phyloP scores from a whole-genome alignment of 345 rosid species.

The Acer yangbiense region DNA sequence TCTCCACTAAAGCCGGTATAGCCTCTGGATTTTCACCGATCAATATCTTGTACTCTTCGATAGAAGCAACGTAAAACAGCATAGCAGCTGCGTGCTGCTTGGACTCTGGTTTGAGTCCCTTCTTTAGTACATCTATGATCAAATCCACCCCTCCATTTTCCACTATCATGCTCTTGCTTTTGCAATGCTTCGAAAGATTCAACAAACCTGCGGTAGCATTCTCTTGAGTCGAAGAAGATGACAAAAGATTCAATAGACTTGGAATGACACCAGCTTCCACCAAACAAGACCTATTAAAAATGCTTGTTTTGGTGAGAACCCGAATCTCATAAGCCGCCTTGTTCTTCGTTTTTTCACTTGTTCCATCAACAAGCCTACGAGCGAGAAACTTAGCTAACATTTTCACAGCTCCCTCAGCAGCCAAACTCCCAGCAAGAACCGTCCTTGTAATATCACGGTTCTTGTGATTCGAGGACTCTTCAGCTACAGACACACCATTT shows the following conservation, averaged over 20 bases:
- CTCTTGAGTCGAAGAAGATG: conserved; percentile 47
- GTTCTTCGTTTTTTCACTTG: conserved; percentile 31
- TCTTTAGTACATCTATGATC: conserved; percentile 49
- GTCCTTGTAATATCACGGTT: conserved; percentile 40
- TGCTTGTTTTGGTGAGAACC: conserved; percentile 62
- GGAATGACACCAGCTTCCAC: conserved; percentile 62
- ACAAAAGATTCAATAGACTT: conserved; percentile 44
- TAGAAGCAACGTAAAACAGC: conserved; percentile 64
- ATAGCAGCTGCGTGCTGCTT: conserved; percentile 73
- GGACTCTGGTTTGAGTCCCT: conserved; percentile 55
- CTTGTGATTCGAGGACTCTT: conserved; percentile 30
- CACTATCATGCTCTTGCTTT: conserved; percentile 50
- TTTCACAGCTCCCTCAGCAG: conserved; percentile 56
- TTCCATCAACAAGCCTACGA: conserved; percentile 43
- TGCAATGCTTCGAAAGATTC: conserved; percentile 67
- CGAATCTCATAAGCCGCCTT: conserved; percentile 70
- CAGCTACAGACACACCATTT: conserved; percentile 37
- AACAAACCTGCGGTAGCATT: conserved; percentile 68
- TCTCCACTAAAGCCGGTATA: conserved; percentile 53
- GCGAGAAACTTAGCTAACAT: conserved; percentile 52
- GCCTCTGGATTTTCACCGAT: conserved; percentile 67
- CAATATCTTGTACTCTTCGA: conserved; percentile 58
- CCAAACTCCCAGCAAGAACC: conserved; percentile 47
- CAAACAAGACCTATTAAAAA: conserved; percentile 68
- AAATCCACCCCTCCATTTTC: conserved; percentile 53